Base-by-base conservation (phyloP, 2,329 filamentous ascomycete species). In the Volutella citrinella region DNA sequence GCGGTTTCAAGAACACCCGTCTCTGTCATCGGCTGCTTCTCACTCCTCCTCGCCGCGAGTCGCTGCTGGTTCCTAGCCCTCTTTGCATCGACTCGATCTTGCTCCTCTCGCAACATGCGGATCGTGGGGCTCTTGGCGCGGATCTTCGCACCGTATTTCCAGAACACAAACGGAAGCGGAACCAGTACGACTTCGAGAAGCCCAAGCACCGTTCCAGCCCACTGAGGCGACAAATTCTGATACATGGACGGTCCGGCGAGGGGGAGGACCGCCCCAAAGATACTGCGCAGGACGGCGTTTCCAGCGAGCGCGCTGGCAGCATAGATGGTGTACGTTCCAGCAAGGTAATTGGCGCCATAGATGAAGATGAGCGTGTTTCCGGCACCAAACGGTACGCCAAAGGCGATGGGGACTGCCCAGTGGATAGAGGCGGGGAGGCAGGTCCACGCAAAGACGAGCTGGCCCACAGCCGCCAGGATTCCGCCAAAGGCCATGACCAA, bases 381-480 rank as follows among this genome's bases (percentile, higher is more conserved):
- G 0, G 76, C 71, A 9, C 87, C 87, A 49, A 93, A 94, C 0
- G 83, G 84, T 6, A 94, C 74, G 1, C 87, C 87, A 2, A 87
- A 87, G 1, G 86, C 66, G 30, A 94, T 82, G 2, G 87, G 84
- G 14, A 79, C 70, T n/a, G 88, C 80, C 83, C 86, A 94, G 56
- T 87, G 89, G 19, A 94, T 87, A 5, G 77, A 75, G 0, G 63
- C 65, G 0, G 89, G 89, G 1, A 88, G 77, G 41, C 82, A 89
- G 0, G 89, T 95, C 88, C 88, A 95, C 0, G 86, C 80, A 54
- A 96, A 96, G 59, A 82, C 84, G 16, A 96, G 74, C 60, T 95
- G 83, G 12, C 89, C 90, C 4, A 87, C 59, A 0, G 88, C 84
- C 0, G 85, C 80, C 2, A 87, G 66, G 3, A 94, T 57, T 0